Evolutionary conservation across 768 basidiomycete genomes (phyloP), one percentile per base, ranked within the genome.

Genomic region (Podaxis pistillaris): DNA sequence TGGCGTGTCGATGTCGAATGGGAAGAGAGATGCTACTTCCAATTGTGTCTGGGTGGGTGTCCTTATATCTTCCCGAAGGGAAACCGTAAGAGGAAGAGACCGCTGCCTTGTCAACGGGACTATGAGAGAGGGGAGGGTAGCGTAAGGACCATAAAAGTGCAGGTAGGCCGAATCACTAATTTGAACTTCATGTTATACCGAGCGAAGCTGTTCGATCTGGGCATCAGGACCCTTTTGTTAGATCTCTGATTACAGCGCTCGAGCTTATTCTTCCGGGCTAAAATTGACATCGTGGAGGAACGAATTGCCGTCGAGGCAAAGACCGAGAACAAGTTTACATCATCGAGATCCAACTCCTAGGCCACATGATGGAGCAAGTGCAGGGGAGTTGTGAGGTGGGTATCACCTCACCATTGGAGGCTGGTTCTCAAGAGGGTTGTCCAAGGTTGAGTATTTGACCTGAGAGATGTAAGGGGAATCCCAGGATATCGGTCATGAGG

Each of bases 81-180:
- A 33, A 26, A 40, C 33, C 53, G 38, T 53, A 47, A 47, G 46
- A 30, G 54, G 61, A 56, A 51, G 61, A 17, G 26, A 22, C 54
- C 49, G 61, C 61, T 62, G 36, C 61, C 61, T 62, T 62, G 61
- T 62, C 61, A 62, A 62, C 61, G 46, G 60, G 49, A 56, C 46
- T 62, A 56, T 62, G 61, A 62, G 53, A 62, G 58, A 59, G 58
- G 58, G 17, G 60, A 55, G 50, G 37, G 46, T 62, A 54, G 61
- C 55, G 61, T 56, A 49, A 62, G 36, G 46, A 46, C 61, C 54
- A 62, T 56, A 56, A 56, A 56, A 26, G 61, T 50, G 60, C 26
- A 30, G 61, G 61, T 50, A 62, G 61, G 30, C 61, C 36, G 52
- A 53, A 53, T 28, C 26, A 46, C 54, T 62, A 56, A 56, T 36